Base-by-base conservation (phyloP, 2,329 filamentous ascomycete genomes). In the Alternaria atra region DNA sequence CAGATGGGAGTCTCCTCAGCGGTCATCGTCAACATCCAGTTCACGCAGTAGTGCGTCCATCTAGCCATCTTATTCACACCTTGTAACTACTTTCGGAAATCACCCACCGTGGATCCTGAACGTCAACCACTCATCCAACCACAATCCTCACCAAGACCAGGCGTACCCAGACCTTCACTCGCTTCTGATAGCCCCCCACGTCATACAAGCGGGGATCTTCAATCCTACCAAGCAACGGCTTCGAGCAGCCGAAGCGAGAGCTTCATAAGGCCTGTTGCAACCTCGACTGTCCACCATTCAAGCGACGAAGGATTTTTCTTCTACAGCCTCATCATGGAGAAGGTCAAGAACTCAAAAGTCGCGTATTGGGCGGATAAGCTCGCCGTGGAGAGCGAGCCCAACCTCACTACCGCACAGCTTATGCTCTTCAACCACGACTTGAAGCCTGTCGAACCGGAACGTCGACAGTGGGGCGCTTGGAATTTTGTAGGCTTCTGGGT, bases 401-500 rank as follows among this genome's bases (percentile, higher is more conserved):
- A 92, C 46, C 85, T 97, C 72, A 91, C 89, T 7, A 89, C 86
- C 54, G 86, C 89, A 15, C 92, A 97, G 82, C 83, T 96, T 68
- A 93, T 97, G 90, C 86, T 97, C 75, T 91, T 88, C 68, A 97
- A 97, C 78, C 81, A 92, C 77, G 92, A 95, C 79, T 84, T 95
- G 66, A 93, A 92, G 60, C 78, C 88, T 72, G 70, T 97, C 52
- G 93, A 96, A 75, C 89, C 88, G 15, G 88, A 87, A 65, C 87
- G 92, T 59, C 88, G 94, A 55, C 87, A 92, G 85, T 97, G 94
- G 93, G 89, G 89, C 17, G 82, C 90, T 30, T 93, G 91, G 88
- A 97, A 97, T 79, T 97, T 93, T 75, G 90, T 97, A 40, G 91
- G 88, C 13, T 95, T 95, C 75, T 95, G 92, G 92, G 85, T 95